Base-by-base conservation (phyloP, 495 filamentous ascomycete genomes). In the Hypoxylon fragiforme region DNA sequence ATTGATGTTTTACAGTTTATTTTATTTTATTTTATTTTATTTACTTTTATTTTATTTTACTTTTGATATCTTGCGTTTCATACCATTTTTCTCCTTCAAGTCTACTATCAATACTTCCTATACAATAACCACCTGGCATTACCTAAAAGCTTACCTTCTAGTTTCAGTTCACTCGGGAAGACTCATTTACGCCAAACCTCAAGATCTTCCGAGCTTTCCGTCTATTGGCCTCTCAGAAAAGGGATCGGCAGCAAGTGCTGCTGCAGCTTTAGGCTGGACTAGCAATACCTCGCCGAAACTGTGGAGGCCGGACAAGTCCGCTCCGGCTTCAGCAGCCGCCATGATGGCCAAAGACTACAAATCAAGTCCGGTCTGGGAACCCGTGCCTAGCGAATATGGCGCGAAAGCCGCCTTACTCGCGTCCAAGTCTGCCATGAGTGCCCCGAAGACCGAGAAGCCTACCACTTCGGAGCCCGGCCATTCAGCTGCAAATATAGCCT, bases 391-490 rank as follows among this genome's bases (percentile, higher is more conserved):
- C 57, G 65, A 79, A 3, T 78, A 84, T 39, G 85, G 86, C 24
- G 80, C 85, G 7, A 89, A 87, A 54, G 90, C 90, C 15, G 90
- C 91, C 0, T 57, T 88, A 18, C 68, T 85, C 2, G 90, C 90
- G 5, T 77, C 81, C 20, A 82, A 78, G 46, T 83, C 87, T 42
- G 82, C 81, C 14, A 63, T 70, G 80, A 61, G 55, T n/a, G 15
- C 35, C 77, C 44, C 77, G 74, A 78, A 65, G 63, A 53, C 71
- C 76, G 14, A 56, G 72, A 65, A 42, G 39, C 57, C 30, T 34
- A 19, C 53, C 26, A 39, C 50, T 60, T 31, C 69, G 74, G 21
- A 81, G 73, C 22, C 52, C 65, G 84, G 83, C 12, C 78, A 78
- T 52, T 84, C 82, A 11, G 82, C 84, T 28, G 83, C 82, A 9